Evolutionary conservation across 306 rosid species (phyloP), one percentile per base, ranked within the genome.

Genomic region (Prunus mongolica): DNA sequence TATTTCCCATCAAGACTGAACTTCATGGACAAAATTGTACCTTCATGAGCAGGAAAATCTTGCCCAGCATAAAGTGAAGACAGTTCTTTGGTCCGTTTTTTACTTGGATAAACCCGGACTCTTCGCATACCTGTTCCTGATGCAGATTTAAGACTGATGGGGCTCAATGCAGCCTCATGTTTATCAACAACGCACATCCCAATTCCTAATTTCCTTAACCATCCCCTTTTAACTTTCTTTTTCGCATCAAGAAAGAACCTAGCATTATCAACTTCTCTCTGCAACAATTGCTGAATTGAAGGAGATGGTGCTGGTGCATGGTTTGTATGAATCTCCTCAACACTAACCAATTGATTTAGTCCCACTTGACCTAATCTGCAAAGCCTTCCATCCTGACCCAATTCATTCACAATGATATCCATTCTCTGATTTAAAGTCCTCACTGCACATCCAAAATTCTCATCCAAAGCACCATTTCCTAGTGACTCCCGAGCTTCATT

Each of bases 1-100:
- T 89, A 89, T 57, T 79, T 82, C 47, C 98, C 98, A 67, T 93
- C 96, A 51, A 66, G 87, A 74, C 97, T 93, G 82, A 93, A 93
- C 85, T 91, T 93, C 97, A 93, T 91, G 9, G 91, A 68, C 80
- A 89, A 82, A 76, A 93, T 91, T 47, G 89, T 76, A 34, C 98
- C 98, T 75, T 84, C 84, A 51, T 93, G 98, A 19, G 97, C 98
- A 28, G 75, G 82, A 75, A 91, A 79, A 32, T 89, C 89, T 78
- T 93, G 98, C 32, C 88, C 93, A 15, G 80, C 75, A 74, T 87
- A 87, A 62, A 93, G 92, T 45, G 92, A 81, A 16, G 97, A 89
- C 67, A 93, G 86, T 82, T 93, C 97, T 86, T 88, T 91, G 67
- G 82, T 76, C 56, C 81, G 80, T 79, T 91, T 93, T 76, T 41